Conservation (phyloP, 2,329 filamentous ascomycete species). For the Bisporella sp. region DNA sequence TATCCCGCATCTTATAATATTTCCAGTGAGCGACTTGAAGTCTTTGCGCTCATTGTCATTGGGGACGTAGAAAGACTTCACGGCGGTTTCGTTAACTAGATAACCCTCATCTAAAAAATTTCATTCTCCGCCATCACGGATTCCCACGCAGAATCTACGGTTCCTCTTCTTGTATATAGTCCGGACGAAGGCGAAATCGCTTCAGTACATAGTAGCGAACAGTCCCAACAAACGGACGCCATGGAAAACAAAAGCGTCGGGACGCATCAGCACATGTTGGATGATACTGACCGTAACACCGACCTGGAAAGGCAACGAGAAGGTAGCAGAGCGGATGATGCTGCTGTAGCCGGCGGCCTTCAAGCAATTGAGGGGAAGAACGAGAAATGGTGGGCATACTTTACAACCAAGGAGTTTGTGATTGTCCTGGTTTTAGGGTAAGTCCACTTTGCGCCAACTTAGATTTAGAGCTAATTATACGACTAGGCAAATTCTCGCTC, state of each 20-base stretch:
- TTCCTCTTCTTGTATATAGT: slow-evolving; percentile 24
- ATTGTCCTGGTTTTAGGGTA: slow-evolving; percentile 69
- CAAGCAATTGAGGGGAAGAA: slow-evolving; percentile 47
- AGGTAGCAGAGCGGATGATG: slow-evolving; percentile 10
- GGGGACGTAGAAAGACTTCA: slow-evolving; percentile 26
- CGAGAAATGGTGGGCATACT: slow-evolving; percentile 62
- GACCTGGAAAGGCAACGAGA: background rate
- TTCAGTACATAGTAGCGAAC: background rate
- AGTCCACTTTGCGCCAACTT: slow-evolving; percentile 18
- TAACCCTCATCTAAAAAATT: background rate
- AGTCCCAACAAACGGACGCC: background rate
- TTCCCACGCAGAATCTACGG: slow-evolving; percentile 7
- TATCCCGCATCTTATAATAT: slow-evolving; percentile 8
- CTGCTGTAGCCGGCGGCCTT: slow-evolving; percentile 35
- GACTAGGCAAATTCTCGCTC: slow-evolving; percentile 65
- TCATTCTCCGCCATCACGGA: slow-evolving; percentile 11
- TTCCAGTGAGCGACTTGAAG: slow-evolving; percentile 28
- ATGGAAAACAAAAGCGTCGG: slow-evolving; percentile 9
- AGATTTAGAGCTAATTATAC: slow-evolving; percentile 1
- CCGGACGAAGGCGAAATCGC: slow-evolving; percentile 14
- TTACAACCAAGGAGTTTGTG: slow-evolving; percentile 84
- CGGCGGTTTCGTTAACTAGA: background rate
- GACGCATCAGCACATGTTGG: background rate
- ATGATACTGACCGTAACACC: background rate
- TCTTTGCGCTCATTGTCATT: slow-evolving; percentile 27